Base-by-base conservation (phyloP, 169 alveolate genomes). In the Neospora caninum region DNA sequence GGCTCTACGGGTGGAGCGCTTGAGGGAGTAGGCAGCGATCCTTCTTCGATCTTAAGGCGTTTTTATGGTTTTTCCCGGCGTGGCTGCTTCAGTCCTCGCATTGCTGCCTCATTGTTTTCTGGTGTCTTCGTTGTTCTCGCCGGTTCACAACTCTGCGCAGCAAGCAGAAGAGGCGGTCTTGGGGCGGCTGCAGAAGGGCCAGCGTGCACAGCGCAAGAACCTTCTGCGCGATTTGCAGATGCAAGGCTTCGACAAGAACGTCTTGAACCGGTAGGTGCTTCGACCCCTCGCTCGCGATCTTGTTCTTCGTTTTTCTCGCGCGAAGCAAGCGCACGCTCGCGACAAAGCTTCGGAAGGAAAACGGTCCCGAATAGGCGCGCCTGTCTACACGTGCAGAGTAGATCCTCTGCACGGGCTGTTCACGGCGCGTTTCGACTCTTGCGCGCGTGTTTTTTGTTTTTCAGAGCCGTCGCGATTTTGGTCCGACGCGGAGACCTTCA, bases 161-260 rank as follows among this genome's bases (percentile, higher is more conserved):
- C 97, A 96, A 84, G 98, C 97, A 69, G 98, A 97, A 88, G 98
- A 97, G 78, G 97, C 97, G 42, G 96, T 97, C 42, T 92, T 97
- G 95, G 97, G 97, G 13, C 94, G 97, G 64, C 97, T 97, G 20
- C 97, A 96, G 83, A 97, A 95, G 91, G 98, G 98, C 34, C 98
- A 97, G 83, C 92, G 98, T 34, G 97, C 97, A 25, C 95, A 97
- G 49, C 95, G 98, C 39, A 96, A 97, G 73, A 96, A 94, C 92
- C 96, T 97, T 53, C 84, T 97, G 42, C 94, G 97, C 58, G 98
- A 97, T 45, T 92, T 97, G 70, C 97, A 97, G 93, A 93, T 93
- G 94, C 93, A 96, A 93, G 98, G 98, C 42, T 95, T 96, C 87
- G 98, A 97, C 91, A 91, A 96, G 80, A 95, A 91, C 43, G 95